These are phyloP conservation scores for Fistulifera solaris DNA, from an alignment of 108 stramenopile species.

Conservation along the genomic window DNA sequence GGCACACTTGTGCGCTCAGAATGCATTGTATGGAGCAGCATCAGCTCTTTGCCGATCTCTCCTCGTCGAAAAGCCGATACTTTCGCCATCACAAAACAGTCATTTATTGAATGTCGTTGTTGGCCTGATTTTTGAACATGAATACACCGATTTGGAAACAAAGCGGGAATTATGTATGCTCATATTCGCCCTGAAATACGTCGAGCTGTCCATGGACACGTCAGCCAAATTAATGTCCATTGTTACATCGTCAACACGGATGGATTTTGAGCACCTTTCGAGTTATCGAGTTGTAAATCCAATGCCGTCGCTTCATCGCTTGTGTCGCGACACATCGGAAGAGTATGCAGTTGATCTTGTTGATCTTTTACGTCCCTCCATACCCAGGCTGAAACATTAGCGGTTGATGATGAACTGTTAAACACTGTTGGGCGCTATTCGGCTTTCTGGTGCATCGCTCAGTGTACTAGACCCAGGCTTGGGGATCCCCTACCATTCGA, in stretches of 20 bases:
- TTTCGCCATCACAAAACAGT: too few relatives aligned
- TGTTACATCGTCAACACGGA: background rate
- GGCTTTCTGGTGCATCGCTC: conserved; percentile 1
- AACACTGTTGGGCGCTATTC: background rate
- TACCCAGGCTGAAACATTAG: background rate
- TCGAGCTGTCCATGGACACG: background rate
- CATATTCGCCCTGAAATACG: background rate
- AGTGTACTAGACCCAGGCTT: background rate
- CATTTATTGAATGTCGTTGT: background rate
- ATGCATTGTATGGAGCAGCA: background rate
- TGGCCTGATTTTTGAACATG: background rate
- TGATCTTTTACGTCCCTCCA: background rate
- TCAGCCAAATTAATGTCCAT: background rate
- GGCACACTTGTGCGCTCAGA: too few relatives aligned
- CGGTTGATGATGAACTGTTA: background rate
- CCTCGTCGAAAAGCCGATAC: background rate
- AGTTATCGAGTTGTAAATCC: background rate
- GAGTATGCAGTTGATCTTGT: background rate
- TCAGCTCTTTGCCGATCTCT: background rate
- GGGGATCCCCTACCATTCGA: background rate
- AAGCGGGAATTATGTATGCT: conserved; percentile 2
- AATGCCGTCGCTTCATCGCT: background rate
- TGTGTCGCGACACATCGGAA: background rate
- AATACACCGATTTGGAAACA: conserved; percentile 3
- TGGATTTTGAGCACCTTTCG: background rate